Percentiles rank a stretch among this genome's conserved stretches.
Evolutionary conservation across 1,284 basidiomycete genomes (phyloP).

Genomic region (Malassezia yamatoensis): DNA sequence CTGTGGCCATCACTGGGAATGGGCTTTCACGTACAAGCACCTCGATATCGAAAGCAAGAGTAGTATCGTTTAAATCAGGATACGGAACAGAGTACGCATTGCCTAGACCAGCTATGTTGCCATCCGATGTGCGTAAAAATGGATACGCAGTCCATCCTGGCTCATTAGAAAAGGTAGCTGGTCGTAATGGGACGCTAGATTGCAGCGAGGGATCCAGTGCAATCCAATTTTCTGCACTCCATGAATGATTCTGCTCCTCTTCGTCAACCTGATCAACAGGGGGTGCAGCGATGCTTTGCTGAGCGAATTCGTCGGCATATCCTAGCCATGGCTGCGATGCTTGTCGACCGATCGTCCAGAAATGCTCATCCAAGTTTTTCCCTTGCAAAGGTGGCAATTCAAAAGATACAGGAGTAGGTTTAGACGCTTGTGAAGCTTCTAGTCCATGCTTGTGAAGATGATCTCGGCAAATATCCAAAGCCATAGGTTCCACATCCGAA

Average conservation of each 20-base stretch:
- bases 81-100: conserved; percentile 44
- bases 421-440: conserved; percentile 67
- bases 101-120: conserved; percentile 22
- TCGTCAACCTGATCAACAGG: conserved; percentile 46
- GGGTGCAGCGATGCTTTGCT: conserved; percentile 56
- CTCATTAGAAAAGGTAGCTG: conserved; percentile 62
- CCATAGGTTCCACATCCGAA: conserved; percentile 57
- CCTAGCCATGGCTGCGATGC: conserved; percentile 71
- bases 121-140: conserved; percentile 50
- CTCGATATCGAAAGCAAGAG: conserved; percentile 86
- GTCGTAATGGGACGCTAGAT: conserved; percentile 36
- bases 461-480: conserved; percentile 64
- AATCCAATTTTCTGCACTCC: conserved; percentile 31
- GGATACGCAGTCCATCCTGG: conserved; percentile 85
- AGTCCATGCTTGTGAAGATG: conserved; percentile 73
- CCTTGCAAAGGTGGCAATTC: conserved; percentile 77
- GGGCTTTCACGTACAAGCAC: conserved; percentile 73
- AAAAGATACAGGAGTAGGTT: conserved; percentile 67
- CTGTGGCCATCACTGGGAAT: conserved; percentile 81
- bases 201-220: conserved; percentile 28
- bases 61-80: conserved; percentile 56
- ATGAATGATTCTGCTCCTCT: conserved; percentile 18
- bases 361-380: conserved; percentile 73
- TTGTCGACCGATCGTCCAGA: conserved; percentile 64
- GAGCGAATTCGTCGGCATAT: conserved; percentile 61